Conservation (phyloP, 768 basidiomycete species). For the Pulveroboletus sp. region DNA sequence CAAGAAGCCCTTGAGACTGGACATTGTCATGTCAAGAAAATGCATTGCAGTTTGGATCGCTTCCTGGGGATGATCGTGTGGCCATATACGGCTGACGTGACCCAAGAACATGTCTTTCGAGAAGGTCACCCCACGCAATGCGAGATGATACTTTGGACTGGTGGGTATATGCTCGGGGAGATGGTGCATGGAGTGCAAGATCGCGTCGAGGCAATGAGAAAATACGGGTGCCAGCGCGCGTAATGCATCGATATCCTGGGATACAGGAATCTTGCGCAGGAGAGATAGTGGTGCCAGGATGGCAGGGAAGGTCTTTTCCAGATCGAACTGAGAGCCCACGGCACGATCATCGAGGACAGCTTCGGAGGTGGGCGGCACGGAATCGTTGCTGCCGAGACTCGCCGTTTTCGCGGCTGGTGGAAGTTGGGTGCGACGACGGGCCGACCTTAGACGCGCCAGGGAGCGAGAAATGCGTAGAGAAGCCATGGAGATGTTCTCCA, state of each 20-base stretch:
- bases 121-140: conserved; percentile 19
- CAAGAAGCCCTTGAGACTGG: conserved; percentile 32
- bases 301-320: conserved; percentile 36
- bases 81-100: conserved; percentile 15
- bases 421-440: background rate
- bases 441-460: conserved; percentile 6
- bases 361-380: conserved; percentile 26
- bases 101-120: conserved; percentile 22
- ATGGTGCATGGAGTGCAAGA: conserved; percentile 25
- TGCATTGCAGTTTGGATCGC: conserved; percentile 21
- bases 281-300: conserved; percentile 29
- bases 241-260: conserved; percentile 26
- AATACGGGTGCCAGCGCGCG: conserved; percentile 29
- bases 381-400: conserved; percentile 24
- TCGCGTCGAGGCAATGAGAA: conserved; percentile 21
- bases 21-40: conserved; percentile 31
- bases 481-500: conserved; percentile 5
- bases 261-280: conserved; percentile 24
- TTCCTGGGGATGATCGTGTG: conserved; percentile 3
- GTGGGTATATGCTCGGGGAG: conserved; percentile 21
- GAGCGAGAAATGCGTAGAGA: conserved; percentile 7
- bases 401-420: conserved; percentile 17
- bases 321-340: conserved; percentile 21
- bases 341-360: conserved; percentile 1
- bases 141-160: conserved; percentile 20